phyloP scores from a whole-genome alignment of 2,329 filamentous ascomycete genomes.

The Penicillium sp. region DNA sequence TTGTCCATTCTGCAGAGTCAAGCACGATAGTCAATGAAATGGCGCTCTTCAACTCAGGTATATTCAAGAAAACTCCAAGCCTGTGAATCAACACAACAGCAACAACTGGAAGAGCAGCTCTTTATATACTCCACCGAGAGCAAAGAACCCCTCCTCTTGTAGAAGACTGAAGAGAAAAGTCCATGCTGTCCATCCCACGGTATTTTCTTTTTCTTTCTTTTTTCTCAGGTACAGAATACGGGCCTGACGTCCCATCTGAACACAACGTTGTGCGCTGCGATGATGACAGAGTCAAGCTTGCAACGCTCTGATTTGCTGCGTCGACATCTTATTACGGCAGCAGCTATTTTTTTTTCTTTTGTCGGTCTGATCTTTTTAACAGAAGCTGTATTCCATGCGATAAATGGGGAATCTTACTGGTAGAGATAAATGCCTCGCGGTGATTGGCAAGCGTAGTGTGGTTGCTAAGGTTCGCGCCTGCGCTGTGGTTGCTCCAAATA shows the following conservation, averaged over 20 bases:
- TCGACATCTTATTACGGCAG: not conserved
- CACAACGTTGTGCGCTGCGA: not conserved
- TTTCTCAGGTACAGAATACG: too few species aligned
- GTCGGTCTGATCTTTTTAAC: not conserved
- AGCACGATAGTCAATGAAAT: too few species aligned
- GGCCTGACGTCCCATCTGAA: not conserved
- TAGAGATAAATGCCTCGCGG: constrained; percentile 12
- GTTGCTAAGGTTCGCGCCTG: not conserved
- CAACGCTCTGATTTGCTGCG: constrained; percentile 6
- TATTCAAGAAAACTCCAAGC: too few species aligned
- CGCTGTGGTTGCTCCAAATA: constrained; percentile 13
- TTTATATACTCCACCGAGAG: too few species aligned
- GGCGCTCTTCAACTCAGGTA: too few species aligned
- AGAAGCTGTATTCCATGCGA: not conserved
- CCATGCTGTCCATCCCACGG: too few species aligned
- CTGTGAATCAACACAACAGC: too few species aligned
- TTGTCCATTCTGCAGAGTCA: too few species aligned
- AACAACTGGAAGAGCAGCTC: too few species aligned
- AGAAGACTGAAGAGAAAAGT: too few species aligned
- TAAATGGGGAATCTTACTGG: not conserved
- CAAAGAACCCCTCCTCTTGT: too few species aligned
- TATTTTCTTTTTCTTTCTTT: too few species aligned
- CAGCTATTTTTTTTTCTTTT: not conserved
- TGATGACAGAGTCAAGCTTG: not conserved
- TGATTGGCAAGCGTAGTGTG: not conserved